A percentile compares a stretch with the other conserved stretches of the same genome.
phyloP scores from a whole-genome alignment of 139 green algal genomes.

The Chlamydomonas sp. region DNA sequence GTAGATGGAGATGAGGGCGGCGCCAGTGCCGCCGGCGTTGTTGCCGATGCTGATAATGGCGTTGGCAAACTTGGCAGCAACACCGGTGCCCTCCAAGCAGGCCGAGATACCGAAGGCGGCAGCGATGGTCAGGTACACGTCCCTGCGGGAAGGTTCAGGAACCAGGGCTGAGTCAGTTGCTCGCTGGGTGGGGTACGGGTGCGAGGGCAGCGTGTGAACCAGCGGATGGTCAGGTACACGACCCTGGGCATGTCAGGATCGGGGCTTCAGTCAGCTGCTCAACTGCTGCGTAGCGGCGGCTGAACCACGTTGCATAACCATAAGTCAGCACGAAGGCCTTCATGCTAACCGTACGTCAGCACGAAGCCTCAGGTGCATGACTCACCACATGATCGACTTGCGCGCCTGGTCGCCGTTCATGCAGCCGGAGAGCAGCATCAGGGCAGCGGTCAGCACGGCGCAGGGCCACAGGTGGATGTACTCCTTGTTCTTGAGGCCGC shows the following conservation, averaged over 20 bases:
- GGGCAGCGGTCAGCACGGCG: conserved; percentile 48
- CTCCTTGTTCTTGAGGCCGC: conserved; percentile 16
- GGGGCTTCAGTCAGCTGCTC: not conserved
- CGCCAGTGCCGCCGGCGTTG: not conserved
- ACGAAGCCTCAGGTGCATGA: not conserved
- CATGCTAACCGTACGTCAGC: not conserved
- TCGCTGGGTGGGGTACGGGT: too few species aligned
- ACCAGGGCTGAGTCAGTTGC: too few species aligned
- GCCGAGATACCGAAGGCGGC: conserved; percentile 66
- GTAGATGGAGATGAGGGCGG: conserved; percentile 57
- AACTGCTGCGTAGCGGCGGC: not conserved
- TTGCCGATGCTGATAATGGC: conserved; percentile 25
- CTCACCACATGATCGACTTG: conserved; percentile 56
- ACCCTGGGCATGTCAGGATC: too few species aligned
- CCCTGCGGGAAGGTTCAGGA: not conserved
- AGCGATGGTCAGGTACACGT: conserved; percentile 70
- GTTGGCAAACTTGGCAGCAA: not conserved
- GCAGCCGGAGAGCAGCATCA: conserved; percentile 32
- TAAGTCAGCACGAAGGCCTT: not conserved
- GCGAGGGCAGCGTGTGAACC: too few species aligned
- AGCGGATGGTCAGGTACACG: too few species aligned
- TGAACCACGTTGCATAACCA: not conserved
- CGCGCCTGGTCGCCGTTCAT: conserved; percentile 44
- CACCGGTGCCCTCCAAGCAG: conserved; percentile 40
- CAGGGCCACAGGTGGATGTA: conserved; percentile 56